Evolutionary conservation across 2,329 filamentous ascomycete genomes (phyloP).

Genomic region (Pezicula radicicola): DNA sequence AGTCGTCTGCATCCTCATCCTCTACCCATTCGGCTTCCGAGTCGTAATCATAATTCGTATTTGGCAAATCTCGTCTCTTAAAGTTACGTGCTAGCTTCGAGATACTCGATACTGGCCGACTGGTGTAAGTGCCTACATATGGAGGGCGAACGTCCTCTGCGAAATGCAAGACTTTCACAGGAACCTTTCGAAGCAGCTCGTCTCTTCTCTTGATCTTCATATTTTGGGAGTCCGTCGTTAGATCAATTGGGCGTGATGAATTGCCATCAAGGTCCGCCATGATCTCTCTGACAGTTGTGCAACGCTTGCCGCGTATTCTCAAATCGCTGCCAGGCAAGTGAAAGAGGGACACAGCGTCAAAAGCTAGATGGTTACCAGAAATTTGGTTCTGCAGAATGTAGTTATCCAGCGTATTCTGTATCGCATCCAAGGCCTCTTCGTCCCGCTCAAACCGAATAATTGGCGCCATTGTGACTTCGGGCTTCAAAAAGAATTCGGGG

Average conservation of each 20-base stretch:
- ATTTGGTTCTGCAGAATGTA: slow-evolving; percentile 45
- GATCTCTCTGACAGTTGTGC: slow-evolving; percentile 24
- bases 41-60: slow-evolving; percentile 78
- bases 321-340: slow-evolving; percentile 34
- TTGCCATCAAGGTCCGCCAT: slow-evolving; percentile 24
- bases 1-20: slow-evolving; percentile 57
- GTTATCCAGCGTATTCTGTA: slow-evolving; percentile 49
- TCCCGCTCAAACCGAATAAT: slow-evolving; percentile 53
- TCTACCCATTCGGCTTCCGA: slow-evolving; percentile 84
- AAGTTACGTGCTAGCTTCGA: slow-evolving; percentile 52
- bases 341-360: slow-evolving; percentile 45
- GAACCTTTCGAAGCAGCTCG: slow-evolving; percentile 18
- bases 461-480: slow-evolving; percentile 68
- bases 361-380: slow-evolving; percentile 37
- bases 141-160: slow-evolving; percentile 64
- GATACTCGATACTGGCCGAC: slow-evolving; percentile 42
- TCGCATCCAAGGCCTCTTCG: slow-evolving; percentile 48
- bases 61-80: slow-evolving; percentile 47
- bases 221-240: slow-evolving; percentile 28
- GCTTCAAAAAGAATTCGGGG: slow-evolving; percentile 75
- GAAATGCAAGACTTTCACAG: slow-evolving; percentile 38
- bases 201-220: slow-evolving; percentile 22
- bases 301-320: slow-evolving; percentile 37
- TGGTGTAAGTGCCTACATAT: slow-evolving; percentile 68
- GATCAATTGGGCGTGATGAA: slow-evolving; percentile 23